Evolutionary conservation across 257 asterid species (phyloP), one percentile per base, ranked within the genome.

Genomic region (Solanum paucissectum): DNA sequence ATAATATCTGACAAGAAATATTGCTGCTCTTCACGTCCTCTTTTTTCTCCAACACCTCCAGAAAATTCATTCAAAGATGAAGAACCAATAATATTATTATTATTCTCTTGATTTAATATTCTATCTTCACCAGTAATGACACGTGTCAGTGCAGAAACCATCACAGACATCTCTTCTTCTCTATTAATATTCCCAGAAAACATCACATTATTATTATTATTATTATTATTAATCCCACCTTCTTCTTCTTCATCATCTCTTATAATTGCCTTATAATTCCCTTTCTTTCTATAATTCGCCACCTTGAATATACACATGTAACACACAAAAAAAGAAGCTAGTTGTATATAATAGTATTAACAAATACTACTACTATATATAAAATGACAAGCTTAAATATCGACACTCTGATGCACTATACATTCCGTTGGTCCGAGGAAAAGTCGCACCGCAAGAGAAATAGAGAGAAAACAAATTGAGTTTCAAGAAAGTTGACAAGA

Each of bases 101-200:
- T 25, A 12, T 42, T 33, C 3, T 20, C 64, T 42, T 79, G 84
- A 79, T 42, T 79, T 4, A 79, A 3, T 27, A 79, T 20, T 79
- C 3, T 58, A 16, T 86, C 88, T 29, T 82, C 87, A 12, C 86
- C 92, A 77, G 96, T 94, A 52, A 96, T 92, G 27, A 96, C 99
- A 66, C 90, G 93, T 49, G 92, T 87, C 87, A 94, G 40, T 71
- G 98, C 98, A 2, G 94, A 93, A 36, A 96, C 99, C 95, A 96
- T 96, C 1, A 88, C 92, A 5, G 96, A 93, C 94, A 95, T 94
- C 90, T 96, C 99, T 32, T 87, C 89, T 87, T 95, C 95, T 86
- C 95, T 92, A 72, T 89, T 87, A 40, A 89, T 81, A 75, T 38
- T 60, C 81, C 91, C 89, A 3, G 84, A 81, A 86, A 89, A 44